Evolutionary conservation across 2,329 filamentous ascomycete genomes (phyloP).

Genomic region (Sclerotinia trifoliorum): DNA sequence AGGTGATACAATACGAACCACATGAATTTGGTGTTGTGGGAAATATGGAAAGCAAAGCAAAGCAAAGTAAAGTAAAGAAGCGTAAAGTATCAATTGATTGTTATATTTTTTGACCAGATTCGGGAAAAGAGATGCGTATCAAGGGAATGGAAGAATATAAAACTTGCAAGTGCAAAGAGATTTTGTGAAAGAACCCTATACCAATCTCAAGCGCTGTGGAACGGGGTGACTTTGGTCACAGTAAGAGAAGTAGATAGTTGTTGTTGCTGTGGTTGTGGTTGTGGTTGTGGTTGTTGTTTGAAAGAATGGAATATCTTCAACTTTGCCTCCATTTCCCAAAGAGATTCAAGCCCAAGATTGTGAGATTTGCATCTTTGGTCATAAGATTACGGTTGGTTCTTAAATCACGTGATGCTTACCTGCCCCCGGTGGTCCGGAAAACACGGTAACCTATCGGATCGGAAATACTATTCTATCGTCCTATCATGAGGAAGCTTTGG

Average conservation of each 20-base stretch:
- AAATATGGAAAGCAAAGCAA: too few species aligned
- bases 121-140: not conserved
- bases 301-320: too few species aligned
- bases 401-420: not conserved
- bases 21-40: not conserved
- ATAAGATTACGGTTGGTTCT: not conserved
- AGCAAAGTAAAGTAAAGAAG: too few species aligned
- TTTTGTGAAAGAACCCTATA: not conserved
- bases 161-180: not conserved
- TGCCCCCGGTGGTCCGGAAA: too few species aligned
- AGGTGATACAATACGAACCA: not conserved
- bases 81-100: not conserved
- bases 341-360: too few species aligned
- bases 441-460: not conserved
- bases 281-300: not conserved
- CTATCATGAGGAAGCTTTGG: not conserved
- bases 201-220: not conserved
- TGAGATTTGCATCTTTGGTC: constrained; percentile 7
- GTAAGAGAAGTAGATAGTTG: not conserved
- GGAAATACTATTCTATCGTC: constrained; percentile 6
- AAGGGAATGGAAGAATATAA: not conserved
- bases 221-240: not conserved
- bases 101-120: not conserved
- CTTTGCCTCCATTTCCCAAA: too few species aligned
- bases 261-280: not conserved